Evolutionary conservation across 768 basidiomycete genomes (phyloP).

Genomic region (Trametes villosa): DNA sequence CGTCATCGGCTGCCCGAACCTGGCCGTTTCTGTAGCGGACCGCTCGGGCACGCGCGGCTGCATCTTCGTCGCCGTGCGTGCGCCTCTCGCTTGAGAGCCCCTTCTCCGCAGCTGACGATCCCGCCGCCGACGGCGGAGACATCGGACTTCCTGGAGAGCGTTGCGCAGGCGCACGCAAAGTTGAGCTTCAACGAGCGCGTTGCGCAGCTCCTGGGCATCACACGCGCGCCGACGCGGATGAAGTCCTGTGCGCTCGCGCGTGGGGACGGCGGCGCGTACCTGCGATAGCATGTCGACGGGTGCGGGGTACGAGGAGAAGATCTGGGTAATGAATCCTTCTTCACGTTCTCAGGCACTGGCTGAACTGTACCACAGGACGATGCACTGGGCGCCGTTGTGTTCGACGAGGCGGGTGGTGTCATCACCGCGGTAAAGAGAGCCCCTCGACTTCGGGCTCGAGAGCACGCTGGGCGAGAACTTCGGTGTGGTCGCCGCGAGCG

Average conservation of each 20-base stretch:
- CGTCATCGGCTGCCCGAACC: constrained; percentile 78
- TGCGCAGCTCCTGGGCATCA: constrained; percentile 66
- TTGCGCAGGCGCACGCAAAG: constrained; percentile 91
- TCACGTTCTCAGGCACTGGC: background rate
- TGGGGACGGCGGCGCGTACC: constrained; percentile 84
- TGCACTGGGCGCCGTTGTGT: constrained; percentile 81
- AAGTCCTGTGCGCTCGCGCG: constrained; percentile 89
- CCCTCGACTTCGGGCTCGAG: constrained; percentile 86
- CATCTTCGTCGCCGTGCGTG: constrained; percentile 87
- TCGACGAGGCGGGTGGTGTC: constrained; percentile 89
- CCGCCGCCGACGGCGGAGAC: constrained; percentile 49
- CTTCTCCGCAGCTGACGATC: constrained; percentile 56
- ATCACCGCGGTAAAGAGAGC: constrained; percentile 78
- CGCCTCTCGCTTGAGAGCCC: constrained; percentile 60
- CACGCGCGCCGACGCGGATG: constrained; percentile 75
- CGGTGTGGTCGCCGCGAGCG: constrained; percentile 84
- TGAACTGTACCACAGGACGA: constrained; percentile 64
- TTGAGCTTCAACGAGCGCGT: constrained; percentile 80
- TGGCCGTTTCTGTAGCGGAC: constrained; percentile 58
- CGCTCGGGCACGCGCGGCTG: constrained; percentile 72
- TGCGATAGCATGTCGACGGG: constrained; percentile 77
- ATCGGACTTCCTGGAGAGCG: constrained; percentile 84
- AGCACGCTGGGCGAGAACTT: constrained; percentile 84
- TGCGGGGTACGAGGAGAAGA: constrained; percentile 86
- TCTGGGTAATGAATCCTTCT: constrained; percentile 83